Evolutionary conservation across 495 filamentous ascomycete genomes (phyloP), one percentile per base, ranked within the genome.

Genomic region (Penicillium daleae): DNA sequence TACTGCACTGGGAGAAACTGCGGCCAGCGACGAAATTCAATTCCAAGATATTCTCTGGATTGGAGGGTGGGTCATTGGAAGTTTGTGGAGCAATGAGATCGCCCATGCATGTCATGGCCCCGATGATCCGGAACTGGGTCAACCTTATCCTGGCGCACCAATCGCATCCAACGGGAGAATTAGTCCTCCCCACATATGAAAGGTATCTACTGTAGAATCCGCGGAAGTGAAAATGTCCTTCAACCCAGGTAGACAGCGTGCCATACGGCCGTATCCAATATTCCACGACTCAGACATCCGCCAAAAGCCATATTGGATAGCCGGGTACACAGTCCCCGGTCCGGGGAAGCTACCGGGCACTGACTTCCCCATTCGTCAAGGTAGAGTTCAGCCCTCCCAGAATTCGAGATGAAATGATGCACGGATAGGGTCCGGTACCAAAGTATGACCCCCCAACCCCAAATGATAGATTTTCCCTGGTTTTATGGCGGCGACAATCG

Each of bases 91-190:
- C 46, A 50, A 50, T 29, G 46, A 29, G 46, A 29, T 50, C 46
- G 24, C 15, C 46, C 24, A 29, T 50, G 46, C 24, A 50, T 50
- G 22, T 50, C 46, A 29, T 50, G 4, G 2, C 19, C 40, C 46
- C 9, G 22, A 6, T 10, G 46, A 50, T 50, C 46, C 46, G 46
- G 24, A 50, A 50, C 46, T 50, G 46, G 46, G 46, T 29, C 46
- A 50, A 50, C 46, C 46, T 50, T 50, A 50, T 50, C 46, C 12
- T 50, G 46, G 46, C 6, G 12, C 24, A 2, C 46, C 46, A 50
- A 50, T 50, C 24, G 17, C 12, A n/a, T 5, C 10, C 24, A 15
- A 6, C 13, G 9, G 46, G 24, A 50, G 12, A 29, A 27, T 15
- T 17, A 29, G 13, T n/a, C 22, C 46, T 50, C 46, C 24, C 46